Base-by-base conservation (phyloP, 1,284 basidiomycete species). In the Phellinidium pouzarii region DNA sequence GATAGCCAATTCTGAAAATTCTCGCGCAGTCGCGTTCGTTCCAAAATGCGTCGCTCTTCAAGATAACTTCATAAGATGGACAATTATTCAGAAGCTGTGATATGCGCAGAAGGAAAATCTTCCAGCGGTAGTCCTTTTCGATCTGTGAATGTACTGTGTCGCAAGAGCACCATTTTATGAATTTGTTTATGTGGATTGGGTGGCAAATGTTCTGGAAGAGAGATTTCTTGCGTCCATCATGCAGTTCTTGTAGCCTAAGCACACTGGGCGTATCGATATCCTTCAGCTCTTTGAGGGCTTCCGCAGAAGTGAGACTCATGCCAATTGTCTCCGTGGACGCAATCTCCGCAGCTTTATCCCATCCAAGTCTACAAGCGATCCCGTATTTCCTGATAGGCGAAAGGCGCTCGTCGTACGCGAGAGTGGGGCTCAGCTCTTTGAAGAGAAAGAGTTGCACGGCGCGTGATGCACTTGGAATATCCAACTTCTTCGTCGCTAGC, bases 351-450 rank as follows among this genome's bases (percentile, higher is more conserved):
- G 72, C 73, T 19, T 66, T 62, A 14, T 62, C 59, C 71, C 73
- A 77, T 12, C 65, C 69, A 57, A 75, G 74, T 56, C 73, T 70
- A 29, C 61, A 63, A 0, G 75, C 70, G 11, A 75, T 60, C 20
- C 65, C 64, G 58, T 72, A 76, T 27, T 74, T 59, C 44, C 66
- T 66, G 26, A 76, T 55, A 0, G 75, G 70, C 48, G 71, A 59
- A 20, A 54, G 12, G n/a, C 11, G 23, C 4, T 25, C 62, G 2
- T 72, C 65, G 19, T 64, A 46, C 67, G 65, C 5, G 71, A 62
- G 8, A 66, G 61, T 25, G 61, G 63, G 50, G 70, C 14, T 11
- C 7, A 34, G 31, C 7, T 34, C 31, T 14, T 34, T 34, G 14
- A 34, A 34, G 31, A 34, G 31, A 34, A 11, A 34, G 9, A 8